Evolutionary conservation across 2,329 filamentous ascomycete species (phyloP), one percentile per base, ranked within the genome.

Genomic region (Colletotrichum orchidophilum): DNA sequence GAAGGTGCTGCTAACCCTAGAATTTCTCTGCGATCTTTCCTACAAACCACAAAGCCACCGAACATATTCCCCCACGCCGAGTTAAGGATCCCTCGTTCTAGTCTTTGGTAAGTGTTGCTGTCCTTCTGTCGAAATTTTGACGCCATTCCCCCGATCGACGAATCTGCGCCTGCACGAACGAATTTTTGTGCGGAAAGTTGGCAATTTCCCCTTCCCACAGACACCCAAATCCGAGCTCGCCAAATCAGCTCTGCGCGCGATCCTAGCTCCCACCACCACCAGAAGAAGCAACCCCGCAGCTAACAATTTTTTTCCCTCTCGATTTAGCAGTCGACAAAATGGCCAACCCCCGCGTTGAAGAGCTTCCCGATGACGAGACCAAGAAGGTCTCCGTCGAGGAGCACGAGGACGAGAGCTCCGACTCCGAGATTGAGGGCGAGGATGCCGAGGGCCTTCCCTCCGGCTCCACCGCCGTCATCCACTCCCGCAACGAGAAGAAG

Each of bases 401-500:
- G 83, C 90, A 92, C 79, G 91, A 92, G 75, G 88, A 88, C 75
- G 90, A 90, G 75, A 91, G 91, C 80, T 93, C 92, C 77, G 93
- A 94, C 79, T 92, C 88, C 77, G 95, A 96, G 83, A 90, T 90
- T 79, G 93, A 93, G 78, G 92, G 90, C 78, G 95, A 96, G 83
- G 92, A 90, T 74, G 68, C 68, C 13, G 91, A 87, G 77, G 90
- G 90, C 77, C 83, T 90, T 76, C 94, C 96, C 82, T 92, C 93
- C 77, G 96, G 96, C 81, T 94, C 95, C 80, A 91, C 93, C 75
- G 93, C 96, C 81, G 91, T 96, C 79, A 92, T 99, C 81, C 96
- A 98, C 91, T 97, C 94, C 82, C 95, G 96, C 85, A 98, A 98
- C 88, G 96, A 99, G 93, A 99, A 99, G 94, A 99, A 99, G 92